These are phyloP conservation scores for Pseudovirgaria hyperparasitica DNA, from an alignment of 2,329 filamentous ascomycete species.

Conservation along the genomic window DNA sequence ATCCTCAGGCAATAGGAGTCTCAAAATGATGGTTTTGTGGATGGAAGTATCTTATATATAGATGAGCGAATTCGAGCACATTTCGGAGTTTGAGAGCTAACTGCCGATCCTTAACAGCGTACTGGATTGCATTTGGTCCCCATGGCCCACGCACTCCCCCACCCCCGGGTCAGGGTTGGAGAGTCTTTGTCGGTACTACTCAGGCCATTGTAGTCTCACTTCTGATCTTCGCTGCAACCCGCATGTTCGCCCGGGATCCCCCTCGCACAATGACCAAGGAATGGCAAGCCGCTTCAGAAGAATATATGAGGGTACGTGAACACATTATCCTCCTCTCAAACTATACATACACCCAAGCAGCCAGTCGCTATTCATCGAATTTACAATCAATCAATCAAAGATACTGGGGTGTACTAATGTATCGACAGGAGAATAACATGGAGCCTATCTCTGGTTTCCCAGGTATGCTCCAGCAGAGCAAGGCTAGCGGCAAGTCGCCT, in stretches of 20 bases:
- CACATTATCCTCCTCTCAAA: conserved; percentile 1
- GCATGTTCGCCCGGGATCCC: conserved; percentile 54
- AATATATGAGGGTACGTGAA: conserved; percentile 74
- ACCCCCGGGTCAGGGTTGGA: conserved; percentile 75
- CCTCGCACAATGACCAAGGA: conserved; percentile 92
- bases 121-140: conserved; percentile 97
- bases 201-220: conserved; percentile 55
- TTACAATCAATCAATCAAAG: too few relatives aligned
- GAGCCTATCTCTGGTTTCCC: conserved; percentile 25
- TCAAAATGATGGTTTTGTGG: conserved; percentile 6
- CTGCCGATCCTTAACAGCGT: conserved; percentile 48
- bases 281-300: conserved; percentile 91
- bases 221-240: conserved; percentile 59
- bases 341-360: conserved; percentile 7
- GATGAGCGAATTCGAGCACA: too few relatives aligned
- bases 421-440: too few relatives aligned
- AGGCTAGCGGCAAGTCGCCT: conserved; percentile 11
- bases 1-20: neutral
- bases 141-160: conserved; percentile 79
- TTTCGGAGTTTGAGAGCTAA: too few relatives aligned
- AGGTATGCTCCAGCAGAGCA: conserved; percentile 27
- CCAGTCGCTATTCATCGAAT: conserved; percentile 24
- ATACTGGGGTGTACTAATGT: too few relatives aligned
- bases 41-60: too few relatives aligned
- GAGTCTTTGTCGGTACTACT: conserved; percentile 60